Conservation (phyloP, 2,329 filamentous ascomycete genomes). For the Xylaria polymorpha region DNA sequence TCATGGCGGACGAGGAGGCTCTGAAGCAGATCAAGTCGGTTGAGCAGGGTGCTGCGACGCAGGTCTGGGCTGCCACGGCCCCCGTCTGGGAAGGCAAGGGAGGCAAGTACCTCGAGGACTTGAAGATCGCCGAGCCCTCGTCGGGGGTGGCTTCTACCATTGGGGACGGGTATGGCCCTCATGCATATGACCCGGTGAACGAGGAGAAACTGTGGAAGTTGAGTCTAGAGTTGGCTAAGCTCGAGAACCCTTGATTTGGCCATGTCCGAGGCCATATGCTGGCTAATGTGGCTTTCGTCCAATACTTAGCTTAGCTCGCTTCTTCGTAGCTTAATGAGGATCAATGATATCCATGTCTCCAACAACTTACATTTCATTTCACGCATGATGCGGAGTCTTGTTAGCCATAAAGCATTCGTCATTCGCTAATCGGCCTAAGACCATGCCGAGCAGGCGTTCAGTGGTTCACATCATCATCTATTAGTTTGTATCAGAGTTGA, state of each 20-base stretch:
- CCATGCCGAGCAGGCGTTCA: background rate
- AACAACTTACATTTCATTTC: background rate
- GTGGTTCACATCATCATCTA: background rate
- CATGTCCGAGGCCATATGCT: background rate
- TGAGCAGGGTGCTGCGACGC: conserved; percentile 62
- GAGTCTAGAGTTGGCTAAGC: conserved; percentile 21
- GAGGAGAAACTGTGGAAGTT: conserved; percentile 33
- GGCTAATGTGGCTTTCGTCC: background rate
- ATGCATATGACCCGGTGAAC: conserved; percentile 25
- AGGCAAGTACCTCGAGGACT: conserved; percentile 59
- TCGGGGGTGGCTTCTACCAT: background rate
- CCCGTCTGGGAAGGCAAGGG: conserved; percentile 59
- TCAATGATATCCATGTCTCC: background rate
- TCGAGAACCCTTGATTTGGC: conserved; percentile 24
- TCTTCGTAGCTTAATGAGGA: background rate
- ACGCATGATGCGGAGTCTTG: background rate
- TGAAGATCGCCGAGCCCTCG: conserved; percentile 48
- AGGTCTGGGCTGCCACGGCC: conserved; percentile 57
- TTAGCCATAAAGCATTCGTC: background rate
- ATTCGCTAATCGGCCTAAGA: background rate
- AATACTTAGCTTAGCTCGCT: background rate
- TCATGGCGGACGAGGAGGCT: conserved; percentile 4
- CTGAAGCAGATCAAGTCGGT: conserved; percentile 41
- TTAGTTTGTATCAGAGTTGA: background rate
- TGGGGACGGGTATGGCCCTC: conserved; percentile 15